A percentile compares a stretch with the other conserved stretches of the same genome.
phyloP scores from a whole-genome alignment of 441 rosid species.

The Bocquillonia castaneifolia region DNA sequence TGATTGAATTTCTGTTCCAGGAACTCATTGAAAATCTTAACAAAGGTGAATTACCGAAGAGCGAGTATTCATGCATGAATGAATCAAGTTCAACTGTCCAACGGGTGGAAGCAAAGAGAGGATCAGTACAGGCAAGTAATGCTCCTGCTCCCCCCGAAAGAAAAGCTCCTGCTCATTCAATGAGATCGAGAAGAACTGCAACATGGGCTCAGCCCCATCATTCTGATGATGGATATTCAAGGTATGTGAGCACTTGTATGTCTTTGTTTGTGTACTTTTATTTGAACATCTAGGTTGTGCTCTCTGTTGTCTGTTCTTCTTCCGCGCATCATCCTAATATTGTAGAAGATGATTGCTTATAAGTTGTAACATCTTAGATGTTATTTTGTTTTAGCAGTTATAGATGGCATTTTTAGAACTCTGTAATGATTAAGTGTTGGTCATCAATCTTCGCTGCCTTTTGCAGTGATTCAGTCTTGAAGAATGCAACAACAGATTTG shows the following conservation, averaged over 20 bases:
- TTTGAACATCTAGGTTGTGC: neutral
- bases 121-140: constrained; percentile 38
- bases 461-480: constrained; percentile 67
- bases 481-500: constrained; percentile 55
- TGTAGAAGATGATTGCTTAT: neutral
- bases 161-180: constrained; percentile 65
- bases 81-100: constrained; percentile 50
- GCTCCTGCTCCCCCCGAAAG: constrained; percentile 38
- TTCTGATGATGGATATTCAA: constrained; percentile 90
- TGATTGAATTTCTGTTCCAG: constrained; percentile 33
- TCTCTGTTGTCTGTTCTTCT: neutral
- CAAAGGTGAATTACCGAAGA: constrained; percentile 70
- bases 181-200: constrained; percentile 87
- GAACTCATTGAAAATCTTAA: constrained; percentile 71
- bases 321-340: neutral
- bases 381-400: neutral
- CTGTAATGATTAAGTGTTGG: constrained; percentile 14
- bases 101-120: constrained; percentile 29
- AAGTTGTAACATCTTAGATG: neutral
- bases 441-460: constrained; percentile 12
- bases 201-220: constrained; percentile 76
- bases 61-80: constrained; percentile 65
- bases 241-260: constrained; percentile 33
- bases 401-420: neutral
- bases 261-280: neutral